A percentile compares a stretch with the other conserved stretches of the same genome.
Evolutionary conservation across 805 yeast genomes (phyloP).

Genomic region (Saturnispora hagleri): DNA sequence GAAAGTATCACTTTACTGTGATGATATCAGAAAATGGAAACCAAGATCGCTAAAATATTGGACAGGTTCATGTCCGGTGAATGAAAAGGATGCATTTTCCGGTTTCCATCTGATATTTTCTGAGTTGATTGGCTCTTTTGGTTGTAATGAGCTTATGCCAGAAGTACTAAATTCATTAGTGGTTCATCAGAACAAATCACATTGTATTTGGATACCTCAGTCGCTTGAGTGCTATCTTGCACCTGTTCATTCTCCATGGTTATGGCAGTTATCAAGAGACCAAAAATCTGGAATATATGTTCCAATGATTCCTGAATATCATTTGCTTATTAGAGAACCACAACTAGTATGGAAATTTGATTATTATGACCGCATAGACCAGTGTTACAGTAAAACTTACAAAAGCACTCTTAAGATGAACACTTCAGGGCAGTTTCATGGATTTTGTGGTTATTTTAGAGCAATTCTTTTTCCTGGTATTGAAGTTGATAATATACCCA

Average conservation of each 20-base stretch:
- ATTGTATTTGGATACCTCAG: conserved; percentile 57
- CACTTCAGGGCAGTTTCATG: conserved; percentile 47
- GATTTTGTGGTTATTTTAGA: conserved; percentile 66
- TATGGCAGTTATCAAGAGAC: conserved; percentile 31
- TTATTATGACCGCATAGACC: conserved; percentile 26
- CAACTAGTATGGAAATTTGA: conserved; percentile 52
- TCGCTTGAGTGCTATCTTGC: conserved; percentile 50
- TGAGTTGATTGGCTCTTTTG: conserved; percentile 84
- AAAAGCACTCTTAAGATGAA: background rate
- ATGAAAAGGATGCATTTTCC: background rate
- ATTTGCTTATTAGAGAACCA: conserved; percentile 36
- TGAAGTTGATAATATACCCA: conserved; percentile 38
- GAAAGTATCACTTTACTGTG: conserved; percentile 40
- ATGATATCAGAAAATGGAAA: conserved; percentile 51
- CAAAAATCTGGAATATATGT: conserved; percentile 17
- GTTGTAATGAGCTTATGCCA: conserved; percentile 85
- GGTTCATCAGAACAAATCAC: conserved; percentile 21
- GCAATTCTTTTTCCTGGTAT: conserved; percentile 58
- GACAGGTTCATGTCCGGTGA: background rate
- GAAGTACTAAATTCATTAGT: conserved; percentile 54
- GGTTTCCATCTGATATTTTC: conserved; percentile 55
- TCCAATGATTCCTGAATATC: conserved; percentile 27
- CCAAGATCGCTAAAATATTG: conserved; percentile 19
- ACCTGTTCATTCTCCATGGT: conserved; percentile 55
- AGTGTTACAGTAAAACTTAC: background rate